Conservation (phyloP, 192 early-diverging fungal genomes). For the Coemansia sp. region DNA sequence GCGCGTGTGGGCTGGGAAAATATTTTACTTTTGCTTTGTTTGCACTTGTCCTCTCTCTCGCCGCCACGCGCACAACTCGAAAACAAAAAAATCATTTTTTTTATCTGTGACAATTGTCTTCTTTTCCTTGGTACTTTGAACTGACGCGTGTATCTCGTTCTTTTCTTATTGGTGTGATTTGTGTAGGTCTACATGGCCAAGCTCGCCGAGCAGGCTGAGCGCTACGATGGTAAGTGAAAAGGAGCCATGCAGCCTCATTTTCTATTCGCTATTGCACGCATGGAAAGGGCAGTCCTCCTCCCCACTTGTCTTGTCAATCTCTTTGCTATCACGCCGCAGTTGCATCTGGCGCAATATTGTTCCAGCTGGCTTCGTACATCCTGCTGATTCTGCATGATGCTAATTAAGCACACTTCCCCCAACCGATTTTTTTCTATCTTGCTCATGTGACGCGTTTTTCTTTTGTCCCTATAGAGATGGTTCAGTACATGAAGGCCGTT, state of each 20-base stretch:
- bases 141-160: constrained; percentile 1
- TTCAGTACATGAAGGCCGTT: constrained; percentile 85
- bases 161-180: neutral
- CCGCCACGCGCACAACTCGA: constrained; percentile 2
- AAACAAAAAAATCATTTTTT: constrained; percentile 1
- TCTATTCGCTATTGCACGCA: neutral
- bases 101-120: constrained; percentile 1
- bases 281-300: constrained; percentile 1
- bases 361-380: constrained; percentile 18
- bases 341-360: neutral
- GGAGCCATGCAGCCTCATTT: constrained; percentile 10
- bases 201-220: constrained; percentile 98
- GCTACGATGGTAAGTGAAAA: constrained; percentile 90
- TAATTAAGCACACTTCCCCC: constrained; percentile 1
- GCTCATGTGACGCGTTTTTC: constrained; percentile 25
- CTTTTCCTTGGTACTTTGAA: neutral
- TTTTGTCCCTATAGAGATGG: constrained; percentile 71
- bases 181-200: constrained; percentile 93
- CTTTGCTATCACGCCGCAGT: neutral
- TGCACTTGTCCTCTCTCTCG: neutral
- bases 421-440: constrained; percentile 23
- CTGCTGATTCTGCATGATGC: constrained; percentile 7
- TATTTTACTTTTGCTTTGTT: neutral
- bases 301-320: constrained; percentile 10
- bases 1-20: neutral